These are phyloP conservation scores for Chaetomium strumarium DNA, from an alignment of 2,329 filamentous ascomycete species.

Conservation along the genomic window DNA sequence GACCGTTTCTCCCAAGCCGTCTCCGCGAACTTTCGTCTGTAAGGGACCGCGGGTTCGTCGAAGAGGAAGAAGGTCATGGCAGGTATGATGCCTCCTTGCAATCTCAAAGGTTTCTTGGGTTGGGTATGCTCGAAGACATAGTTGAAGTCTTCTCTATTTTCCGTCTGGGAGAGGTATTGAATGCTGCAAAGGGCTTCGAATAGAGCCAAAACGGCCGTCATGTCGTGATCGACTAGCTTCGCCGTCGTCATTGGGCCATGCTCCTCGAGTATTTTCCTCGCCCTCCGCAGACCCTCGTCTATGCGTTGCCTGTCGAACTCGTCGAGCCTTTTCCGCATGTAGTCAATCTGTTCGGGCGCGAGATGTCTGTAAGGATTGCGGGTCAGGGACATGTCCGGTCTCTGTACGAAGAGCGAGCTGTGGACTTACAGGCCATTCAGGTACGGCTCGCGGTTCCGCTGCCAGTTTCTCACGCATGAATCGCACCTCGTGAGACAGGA, in stretches of 20 bases:
- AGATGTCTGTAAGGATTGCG: slow-evolving; percentile 32
- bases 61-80: slow-evolving; percentile 84
- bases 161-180: slow-evolving; percentile 59
- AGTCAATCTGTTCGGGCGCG: slow-evolving; percentile 33
- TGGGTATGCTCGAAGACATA: slow-evolving; percentile 77
- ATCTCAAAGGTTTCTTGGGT: slow-evolving; percentile 69
- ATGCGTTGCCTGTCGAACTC: slow-evolving; percentile 34
- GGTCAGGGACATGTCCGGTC: neutral
- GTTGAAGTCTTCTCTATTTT: slow-evolving; percentile 60
- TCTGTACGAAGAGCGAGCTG: slow-evolving; percentile 20
- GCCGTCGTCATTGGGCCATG: slow-evolving; percentile 43
- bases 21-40: slow-evolving; percentile 61
- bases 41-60: slow-evolving; percentile 58
- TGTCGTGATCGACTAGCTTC: slow-evolving; percentile 42
- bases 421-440: slow-evolving; percentile 58
- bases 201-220: slow-evolving; percentile 66
- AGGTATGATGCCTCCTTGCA: slow-evolving; percentile 66
- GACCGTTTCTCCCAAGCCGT: slow-evolving; percentile 62
- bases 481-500: slow-evolving; percentile 58
- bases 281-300: slow-evolving; percentile 39
- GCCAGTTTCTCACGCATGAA: slow-evolving; percentile 67
- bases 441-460: slow-evolving; percentile 59
- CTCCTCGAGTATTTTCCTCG: slow-evolving; percentile 42
- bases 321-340: slow-evolving; percentile 37
- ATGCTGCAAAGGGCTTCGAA: slow-evolving; percentile 87